Percentiles rank a stretch among this genome's conserved stretches.
phyloP scores from a whole-genome alignment of 169 alveolate species.

The Babesia ovata region DNA sequence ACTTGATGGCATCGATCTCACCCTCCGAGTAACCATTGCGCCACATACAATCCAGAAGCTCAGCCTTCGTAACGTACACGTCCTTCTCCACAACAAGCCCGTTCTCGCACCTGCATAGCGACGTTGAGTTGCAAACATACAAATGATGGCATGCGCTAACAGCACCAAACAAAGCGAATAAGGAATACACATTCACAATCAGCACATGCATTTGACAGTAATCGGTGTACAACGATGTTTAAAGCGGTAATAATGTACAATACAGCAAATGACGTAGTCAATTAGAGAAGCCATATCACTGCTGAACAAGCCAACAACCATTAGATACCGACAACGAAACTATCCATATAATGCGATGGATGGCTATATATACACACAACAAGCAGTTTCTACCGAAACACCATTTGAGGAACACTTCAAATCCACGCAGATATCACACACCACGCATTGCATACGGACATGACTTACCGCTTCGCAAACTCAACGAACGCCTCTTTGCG shows the following conservation, averaged over 20 bases:
- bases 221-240: too few relatives aligned
- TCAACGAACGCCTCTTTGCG: conserved; percentile 79
- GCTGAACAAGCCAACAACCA: too few relatives aligned
- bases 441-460: not conserved
- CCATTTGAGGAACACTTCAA: not conserved
- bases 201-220: too few relatives aligned
- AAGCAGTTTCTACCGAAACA: not conserved
- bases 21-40: conserved; percentile 80
- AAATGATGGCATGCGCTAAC: too few relatives aligned
- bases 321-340: too few relatives aligned
- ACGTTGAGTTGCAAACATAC: too few relatives aligned
- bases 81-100: conserved; percentile 88
- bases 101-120: conserved; percentile 78
- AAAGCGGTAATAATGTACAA: too few relatives aligned
- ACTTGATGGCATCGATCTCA: conserved; percentile 83
- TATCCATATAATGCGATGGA: too few relatives aligned
- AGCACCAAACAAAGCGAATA: too few relatives aligned
- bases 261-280: too few relatives aligned
- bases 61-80: conserved; percentile 81
- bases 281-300: too few relatives aligned
- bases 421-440: not conserved
- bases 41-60: conserved; percentile 82
- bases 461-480: conserved; percentile 77
- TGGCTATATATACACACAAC: not conserved
- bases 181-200: too few relatives aligned